A percentile compares a stretch with the other conserved stretches of the same genome.
Evolutionary conservation across 768 basidiomycete genomes (phyloP).

Genomic region (Lactifluus rugatus): DNA sequence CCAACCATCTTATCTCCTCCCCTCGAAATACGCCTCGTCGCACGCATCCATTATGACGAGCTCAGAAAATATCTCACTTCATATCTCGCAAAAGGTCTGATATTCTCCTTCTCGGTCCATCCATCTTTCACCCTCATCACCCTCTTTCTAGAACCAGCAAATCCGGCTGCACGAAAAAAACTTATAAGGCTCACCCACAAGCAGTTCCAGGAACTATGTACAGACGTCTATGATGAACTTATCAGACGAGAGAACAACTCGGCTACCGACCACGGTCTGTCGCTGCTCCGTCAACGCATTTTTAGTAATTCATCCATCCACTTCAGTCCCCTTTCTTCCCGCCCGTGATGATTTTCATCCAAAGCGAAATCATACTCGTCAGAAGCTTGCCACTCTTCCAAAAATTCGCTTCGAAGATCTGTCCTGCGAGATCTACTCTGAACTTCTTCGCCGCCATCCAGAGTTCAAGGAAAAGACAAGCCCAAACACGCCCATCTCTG

Average conservation of each 20-base stretch:
- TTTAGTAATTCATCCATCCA: background rate
- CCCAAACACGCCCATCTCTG: constrained; percentile 13
- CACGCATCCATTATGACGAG: constrained; percentile 42
- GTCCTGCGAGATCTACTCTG: constrained; percentile 90
- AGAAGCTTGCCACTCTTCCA: constrained; percentile 93
- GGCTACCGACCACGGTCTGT: constrained; percentile 55
- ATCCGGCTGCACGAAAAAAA: constrained; percentile 78
- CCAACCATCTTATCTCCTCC: constrained; percentile 34
- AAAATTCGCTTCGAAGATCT: constrained; percentile 84
- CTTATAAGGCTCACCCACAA: constrained; percentile 88
- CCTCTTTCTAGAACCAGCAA: constrained; percentile 47
- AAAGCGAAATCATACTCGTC: constrained; percentile 94
- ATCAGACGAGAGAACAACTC: constrained; percentile 62
- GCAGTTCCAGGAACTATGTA: constrained; percentile 95
- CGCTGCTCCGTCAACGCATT: background rate
- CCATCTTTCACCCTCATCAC: background rate
- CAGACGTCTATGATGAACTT: constrained; percentile 96
- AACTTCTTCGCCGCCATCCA: constrained; percentile 87
- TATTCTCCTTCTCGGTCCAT: background rate
- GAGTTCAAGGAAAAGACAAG: constrained; percentile 86
- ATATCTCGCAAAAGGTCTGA: constrained; percentile 64
- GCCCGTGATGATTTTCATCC: constrained; percentile 92
- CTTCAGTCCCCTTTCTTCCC: constrained; percentile 79
- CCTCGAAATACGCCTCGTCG: constrained; percentile 41
- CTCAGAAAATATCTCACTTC: constrained; percentile 56